Percentiles rank a stretch among this genome's conserved stretches.
Evolutionary conservation across 768 basidiomycete genomes (phyloP).

Genomic region (Tylopilus balloui): DNA sequence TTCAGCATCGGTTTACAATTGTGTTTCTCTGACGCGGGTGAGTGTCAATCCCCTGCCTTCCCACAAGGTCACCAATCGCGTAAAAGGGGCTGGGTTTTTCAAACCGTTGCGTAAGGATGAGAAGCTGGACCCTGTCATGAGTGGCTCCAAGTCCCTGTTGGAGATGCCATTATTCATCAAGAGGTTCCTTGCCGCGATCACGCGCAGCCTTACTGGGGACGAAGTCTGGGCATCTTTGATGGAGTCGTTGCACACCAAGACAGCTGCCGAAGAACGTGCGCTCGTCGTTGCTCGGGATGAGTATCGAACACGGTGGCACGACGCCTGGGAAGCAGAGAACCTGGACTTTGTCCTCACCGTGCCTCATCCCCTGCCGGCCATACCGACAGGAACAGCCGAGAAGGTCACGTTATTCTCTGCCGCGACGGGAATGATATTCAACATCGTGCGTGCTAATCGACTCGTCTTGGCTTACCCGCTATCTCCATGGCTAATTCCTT

Average conservation of each 20-base stretch:
- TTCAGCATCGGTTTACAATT: slow-evolving; percentile 50
- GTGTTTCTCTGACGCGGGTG: slow-evolving; percentile 55
- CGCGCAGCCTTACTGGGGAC: slow-evolving; percentile 28
- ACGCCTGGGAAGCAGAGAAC: slow-evolving; percentile 36
- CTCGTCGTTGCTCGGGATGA: slow-evolving; percentile 27
- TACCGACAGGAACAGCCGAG: slow-evolving; percentile 34
- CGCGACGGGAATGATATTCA: slow-evolving; percentile 38
- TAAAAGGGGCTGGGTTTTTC: slow-evolving; percentile 43
- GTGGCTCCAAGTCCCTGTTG: slow-evolving; percentile 20
- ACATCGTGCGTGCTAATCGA: slow-evolving; percentile 34
- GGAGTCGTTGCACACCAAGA: slow-evolving; percentile 34
- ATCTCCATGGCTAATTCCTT: neutral
- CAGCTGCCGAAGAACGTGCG: slow-evolving; percentile 25
- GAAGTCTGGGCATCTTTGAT: slow-evolving; percentile 28
- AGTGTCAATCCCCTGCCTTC: neutral
- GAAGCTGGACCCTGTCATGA: slow-evolving; percentile 31
- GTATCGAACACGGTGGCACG: slow-evolving; percentile 31
- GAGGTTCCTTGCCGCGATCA: slow-evolving; percentile 39
- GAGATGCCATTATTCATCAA: slow-evolving; percentile 36
- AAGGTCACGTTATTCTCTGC: slow-evolving; percentile 34
- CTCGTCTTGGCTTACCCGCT: neutral
- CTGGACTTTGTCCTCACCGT: slow-evolving; percentile 40
- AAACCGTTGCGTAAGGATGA: slow-evolving; percentile 33
- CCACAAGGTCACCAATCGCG: neutral
- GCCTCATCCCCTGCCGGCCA: slow-evolving; percentile 37